Conservation (phyloP, 805 yeast species). For the Hyphopichia homilentoma region DNA sequence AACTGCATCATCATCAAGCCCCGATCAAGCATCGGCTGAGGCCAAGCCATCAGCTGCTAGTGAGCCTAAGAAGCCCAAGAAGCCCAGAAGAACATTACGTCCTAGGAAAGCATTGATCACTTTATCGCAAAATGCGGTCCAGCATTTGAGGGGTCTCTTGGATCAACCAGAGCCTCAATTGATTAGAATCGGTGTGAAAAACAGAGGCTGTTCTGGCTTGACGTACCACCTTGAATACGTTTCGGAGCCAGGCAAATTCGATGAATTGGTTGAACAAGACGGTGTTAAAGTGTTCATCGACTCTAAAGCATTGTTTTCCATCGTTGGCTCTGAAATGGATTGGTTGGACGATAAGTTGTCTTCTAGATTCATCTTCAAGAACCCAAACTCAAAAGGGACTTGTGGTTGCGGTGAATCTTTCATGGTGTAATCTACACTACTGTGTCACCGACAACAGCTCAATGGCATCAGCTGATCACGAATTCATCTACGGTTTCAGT, state of each 20-base stretch:
- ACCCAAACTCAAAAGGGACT: conserved; percentile 96
- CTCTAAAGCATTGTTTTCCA: conserved; percentile 92
- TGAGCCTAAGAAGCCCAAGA: conserved; percentile 14
- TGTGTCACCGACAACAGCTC: not conserved
- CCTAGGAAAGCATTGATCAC: conserved; percentile 91
- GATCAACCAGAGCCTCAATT: conserved; percentile 84
- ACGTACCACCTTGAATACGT: conserved; percentile 91
- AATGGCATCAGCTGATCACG: not conserved
- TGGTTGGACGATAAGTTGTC: conserved; percentile 93
- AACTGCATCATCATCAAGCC: conserved; percentile 2
- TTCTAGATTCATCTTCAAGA: conserved; percentile 85
- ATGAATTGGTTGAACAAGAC: conserved; percentile 88
- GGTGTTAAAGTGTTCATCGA: conserved; percentile 91
- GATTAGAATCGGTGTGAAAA: conserved; percentile 89
- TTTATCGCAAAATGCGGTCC: conserved; percentile 69
- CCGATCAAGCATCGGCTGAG: conserved; percentile 6
- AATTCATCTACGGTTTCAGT: not conserved
- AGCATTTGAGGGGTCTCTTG: conserved; percentile 63
- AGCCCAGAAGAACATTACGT: conserved; percentile 59
- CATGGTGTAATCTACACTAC: conserved; percentile 68
- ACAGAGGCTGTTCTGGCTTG: conserved; percentile 95
- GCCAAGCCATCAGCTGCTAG: conserved; percentile 3
- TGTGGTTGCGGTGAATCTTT: conserved; percentile 99
- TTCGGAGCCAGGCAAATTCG: conserved; percentile 87
- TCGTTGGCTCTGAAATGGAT: conserved; percentile 97